These are phyloP conservation scores for Neotropicomus parvogracilis DNA, from an alignment of 1,284 basidiomycete species.

Conservation along the genomic window DNA sequence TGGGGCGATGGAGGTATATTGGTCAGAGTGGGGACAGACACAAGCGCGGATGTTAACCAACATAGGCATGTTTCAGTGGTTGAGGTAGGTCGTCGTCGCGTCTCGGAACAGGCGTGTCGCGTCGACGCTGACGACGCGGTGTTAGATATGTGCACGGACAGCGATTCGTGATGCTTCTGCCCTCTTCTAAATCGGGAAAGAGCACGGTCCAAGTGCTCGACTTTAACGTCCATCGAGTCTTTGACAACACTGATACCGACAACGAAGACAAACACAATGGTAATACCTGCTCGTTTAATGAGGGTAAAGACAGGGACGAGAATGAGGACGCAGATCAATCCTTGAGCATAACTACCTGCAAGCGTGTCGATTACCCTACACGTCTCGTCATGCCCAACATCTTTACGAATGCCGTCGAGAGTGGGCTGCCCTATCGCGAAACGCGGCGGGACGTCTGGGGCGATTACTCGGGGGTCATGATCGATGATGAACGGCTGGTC, in stretches of 20 bases:
- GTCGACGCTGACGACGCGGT: neutral
- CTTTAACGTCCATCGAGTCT: constrained; percentile 32
- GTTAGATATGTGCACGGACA: constrained; percentile 46
- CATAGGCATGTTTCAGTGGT: constrained; percentile 34
- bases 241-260: neutral
- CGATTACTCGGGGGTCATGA: constrained; percentile 35
- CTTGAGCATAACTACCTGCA: neutral
- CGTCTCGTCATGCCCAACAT: constrained; percentile 15
- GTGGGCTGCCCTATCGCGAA: constrained; percentile 22
- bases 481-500: constrained; percentile 37
- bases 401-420: constrained; percentile 25
- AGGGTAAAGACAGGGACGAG: neutral
- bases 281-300: neutral
- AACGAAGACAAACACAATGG: neutral
- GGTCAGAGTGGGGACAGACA: constrained; percentile 46
- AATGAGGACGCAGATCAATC: neutral
- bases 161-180: constrained; percentile 36
- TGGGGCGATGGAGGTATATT: constrained; percentile 25
- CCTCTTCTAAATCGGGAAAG: constrained; percentile 8
- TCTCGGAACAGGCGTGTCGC: too few relatives aligned
- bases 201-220: constrained; percentile 35
- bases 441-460: constrained; percentile 11
- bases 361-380: constrained; percentile 15
- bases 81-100: constrained; percentile 29
- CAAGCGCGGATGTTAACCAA: constrained; percentile 39